A percentile compares a stretch with the other conserved stretches of the same genome.
Evolutionary conservation across 2,329 filamentous ascomycete genomes (phyloP).

Genomic region (Neurospora sp.): DNA sequence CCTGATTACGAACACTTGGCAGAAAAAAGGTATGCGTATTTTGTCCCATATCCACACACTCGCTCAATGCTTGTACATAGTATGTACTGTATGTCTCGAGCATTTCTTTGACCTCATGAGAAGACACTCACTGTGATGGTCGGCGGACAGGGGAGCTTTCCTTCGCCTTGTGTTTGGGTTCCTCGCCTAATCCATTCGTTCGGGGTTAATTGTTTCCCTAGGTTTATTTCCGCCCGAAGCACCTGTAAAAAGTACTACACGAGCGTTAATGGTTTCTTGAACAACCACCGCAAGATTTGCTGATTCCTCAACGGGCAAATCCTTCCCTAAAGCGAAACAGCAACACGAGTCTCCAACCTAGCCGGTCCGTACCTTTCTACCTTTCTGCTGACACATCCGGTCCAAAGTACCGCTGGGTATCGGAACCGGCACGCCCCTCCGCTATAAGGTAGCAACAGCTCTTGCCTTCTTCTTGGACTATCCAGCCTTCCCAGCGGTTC

Average conservation of each 20-base stretch:
- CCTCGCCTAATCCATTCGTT: background rate
- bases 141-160: background rate
- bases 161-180: background rate
- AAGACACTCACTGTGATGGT: background rate
- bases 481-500: conserved; percentile 4
- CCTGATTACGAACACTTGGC: background rate
- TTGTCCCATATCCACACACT: background rate
- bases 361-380: background rate
- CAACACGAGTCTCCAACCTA: background rate
- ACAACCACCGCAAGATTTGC: too few relatives aligned
- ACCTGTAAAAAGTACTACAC: background rate
- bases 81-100: background rate
- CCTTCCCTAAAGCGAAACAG: background rate
- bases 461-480: conserved; percentile 2
- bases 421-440: conserved; percentile 9
- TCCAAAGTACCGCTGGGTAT: background rate
- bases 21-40: background rate
- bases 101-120: background rate
- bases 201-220: background rate
- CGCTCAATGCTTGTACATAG: background rate
- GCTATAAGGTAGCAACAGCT: background rate
- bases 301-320: background rate
- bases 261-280: too few relatives aligned
- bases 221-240: background rate
- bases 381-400: background rate